A percentile compares a stretch with the other conserved stretches of the same genome.
These are phyloP conservation scores for Coleophoma cylindrospora DNA, from an alignment of 2,329 filamentous ascomycete species.

Conservation along the genomic window DNA sequence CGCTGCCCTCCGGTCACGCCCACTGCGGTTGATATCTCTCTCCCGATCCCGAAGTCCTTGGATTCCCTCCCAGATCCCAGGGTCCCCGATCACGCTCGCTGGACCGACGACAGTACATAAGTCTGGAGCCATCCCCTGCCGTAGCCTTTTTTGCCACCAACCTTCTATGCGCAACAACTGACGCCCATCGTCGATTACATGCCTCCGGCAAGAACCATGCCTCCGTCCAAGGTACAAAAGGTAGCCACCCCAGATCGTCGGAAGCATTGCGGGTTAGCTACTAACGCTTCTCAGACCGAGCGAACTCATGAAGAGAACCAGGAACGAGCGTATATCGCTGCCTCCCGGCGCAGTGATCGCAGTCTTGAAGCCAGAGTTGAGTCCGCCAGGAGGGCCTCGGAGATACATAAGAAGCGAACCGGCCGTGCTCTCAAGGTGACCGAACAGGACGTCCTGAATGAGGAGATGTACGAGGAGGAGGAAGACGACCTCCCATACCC, in stretches of 20 bases:
- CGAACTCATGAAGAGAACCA: conserved; percentile 77
- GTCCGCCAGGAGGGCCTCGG: conserved; percentile 82
- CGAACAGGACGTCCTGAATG: conserved; percentile 80
- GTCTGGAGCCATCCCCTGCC: neutral
- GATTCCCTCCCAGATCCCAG: too few species aligned
- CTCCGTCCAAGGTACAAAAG: conserved; percentile 31
- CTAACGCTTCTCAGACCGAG: conserved; percentile 51
- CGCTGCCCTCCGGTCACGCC: too few species aligned
- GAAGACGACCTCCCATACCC: conserved; percentile 73
- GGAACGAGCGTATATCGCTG: conserved; percentile 87
- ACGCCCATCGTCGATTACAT: neutral
- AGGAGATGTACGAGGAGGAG: conserved; percentile 96
- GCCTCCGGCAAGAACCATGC: conserved; percentile 20
- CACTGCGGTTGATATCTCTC: too few species aligned
- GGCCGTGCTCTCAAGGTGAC: conserved; percentile 78
- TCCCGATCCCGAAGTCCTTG: too few species aligned
- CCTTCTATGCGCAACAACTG: neutral
- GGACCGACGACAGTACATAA: too few species aligned
- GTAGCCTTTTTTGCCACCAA: neutral
- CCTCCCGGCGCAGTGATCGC: conserved; percentile 79
- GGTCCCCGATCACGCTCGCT: too few species aligned
- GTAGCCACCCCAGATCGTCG: conserved; percentile 5
- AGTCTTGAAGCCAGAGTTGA: conserved; percentile 84
- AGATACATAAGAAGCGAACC: conserved; percentile 83
- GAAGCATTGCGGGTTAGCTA: neutral